Percentiles rank a stretch among this genome's conserved stretches.
Evolutionary conservation across 2,329 filamentous ascomycete genomes (phyloP).

Genomic region (Neofusicoccum parvum): DNA sequence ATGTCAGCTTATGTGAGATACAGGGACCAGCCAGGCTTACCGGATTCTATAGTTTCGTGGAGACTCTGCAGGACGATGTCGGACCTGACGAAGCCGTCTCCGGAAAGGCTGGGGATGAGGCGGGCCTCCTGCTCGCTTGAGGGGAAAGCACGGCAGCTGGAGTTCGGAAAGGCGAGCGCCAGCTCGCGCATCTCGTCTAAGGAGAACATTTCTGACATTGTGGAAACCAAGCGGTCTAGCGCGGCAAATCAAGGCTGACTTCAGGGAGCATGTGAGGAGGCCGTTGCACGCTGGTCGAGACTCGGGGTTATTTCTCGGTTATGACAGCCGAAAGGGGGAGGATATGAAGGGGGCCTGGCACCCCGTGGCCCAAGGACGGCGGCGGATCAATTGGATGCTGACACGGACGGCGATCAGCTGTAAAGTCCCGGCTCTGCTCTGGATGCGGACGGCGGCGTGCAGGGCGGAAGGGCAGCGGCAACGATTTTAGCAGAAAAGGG

Average conservation of each 20-base stretch:
- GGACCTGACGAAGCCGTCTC: constrained; percentile 33
- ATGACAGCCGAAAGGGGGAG: not conserved
- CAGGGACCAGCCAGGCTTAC: not conserved
- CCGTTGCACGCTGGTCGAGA: not conserved
- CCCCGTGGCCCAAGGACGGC: not conserved
- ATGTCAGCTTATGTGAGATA: not conserved
- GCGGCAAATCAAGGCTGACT: not conserved
- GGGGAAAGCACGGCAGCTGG: constrained; percentile 23
- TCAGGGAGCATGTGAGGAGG: not conserved
- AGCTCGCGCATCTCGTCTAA: constrained; percentile 35
- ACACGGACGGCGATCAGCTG: not conserved
- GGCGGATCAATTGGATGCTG: not conserved
- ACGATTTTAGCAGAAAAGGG: not conserved
- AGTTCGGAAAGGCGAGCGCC: constrained; percentile 27
- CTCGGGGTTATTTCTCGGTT: not conserved
- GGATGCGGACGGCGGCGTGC: not conserved
- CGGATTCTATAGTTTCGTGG: constrained; percentile 23
- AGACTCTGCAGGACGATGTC: constrained; percentile 28
- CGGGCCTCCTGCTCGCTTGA: constrained; percentile 16
- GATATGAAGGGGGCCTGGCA: not conserved
- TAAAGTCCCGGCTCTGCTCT: not conserved
- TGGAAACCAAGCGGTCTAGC: not conserved
- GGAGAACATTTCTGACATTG: constrained; percentile 34
- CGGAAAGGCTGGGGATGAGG: constrained; percentile 29
- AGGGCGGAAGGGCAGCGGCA: not conserved